Conservation (phyloP, 352 stramenopile species). For the Phytophthora fragariae region DNA sequence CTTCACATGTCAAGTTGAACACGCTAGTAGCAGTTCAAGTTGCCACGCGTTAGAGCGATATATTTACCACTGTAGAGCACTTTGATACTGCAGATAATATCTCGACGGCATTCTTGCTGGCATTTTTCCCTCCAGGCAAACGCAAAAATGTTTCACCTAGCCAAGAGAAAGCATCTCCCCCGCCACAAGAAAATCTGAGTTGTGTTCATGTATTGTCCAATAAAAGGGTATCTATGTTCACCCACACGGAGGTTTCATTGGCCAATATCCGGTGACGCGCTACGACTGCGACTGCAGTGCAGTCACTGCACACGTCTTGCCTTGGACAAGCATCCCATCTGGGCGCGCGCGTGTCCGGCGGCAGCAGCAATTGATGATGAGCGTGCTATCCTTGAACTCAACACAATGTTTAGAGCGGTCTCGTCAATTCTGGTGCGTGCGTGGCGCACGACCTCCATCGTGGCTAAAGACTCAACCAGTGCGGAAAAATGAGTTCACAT, state of each 20-base stretch:
- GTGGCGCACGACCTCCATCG: too few relatives aligned
- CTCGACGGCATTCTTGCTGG: too few relatives aligned
- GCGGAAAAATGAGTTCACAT: conserved; percentile 14
- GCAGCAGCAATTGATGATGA: neutral
- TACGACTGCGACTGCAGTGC: neutral
- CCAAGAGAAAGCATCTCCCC: conserved; percentile 17
- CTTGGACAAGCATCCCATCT: neutral
- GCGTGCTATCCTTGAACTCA: conserved; percentile 2
- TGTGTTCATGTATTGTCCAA: neutral
- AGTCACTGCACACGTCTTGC: neutral
- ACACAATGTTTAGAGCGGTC: conserved; percentile 11
- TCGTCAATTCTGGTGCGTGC: neutral
- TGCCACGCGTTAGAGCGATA: neutral
- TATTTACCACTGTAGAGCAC: too few relatives aligned
- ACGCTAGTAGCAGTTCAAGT: neutral
- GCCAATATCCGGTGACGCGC: neutral
- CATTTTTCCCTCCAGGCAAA: neutral
- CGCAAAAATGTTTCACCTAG: neutral
- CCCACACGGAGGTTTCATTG: neutral
- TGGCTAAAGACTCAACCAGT: neutral
- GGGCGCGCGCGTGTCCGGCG: neutral
- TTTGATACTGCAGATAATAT: too few relatives aligned
- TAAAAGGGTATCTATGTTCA: neutral
- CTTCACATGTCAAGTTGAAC: neutral
- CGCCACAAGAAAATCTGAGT: conserved; percentile 15